Evolutionary conservation across 1,284 basidiomycete species (phyloP).

Genomic region (Laetiporus sulphureus): DNA sequence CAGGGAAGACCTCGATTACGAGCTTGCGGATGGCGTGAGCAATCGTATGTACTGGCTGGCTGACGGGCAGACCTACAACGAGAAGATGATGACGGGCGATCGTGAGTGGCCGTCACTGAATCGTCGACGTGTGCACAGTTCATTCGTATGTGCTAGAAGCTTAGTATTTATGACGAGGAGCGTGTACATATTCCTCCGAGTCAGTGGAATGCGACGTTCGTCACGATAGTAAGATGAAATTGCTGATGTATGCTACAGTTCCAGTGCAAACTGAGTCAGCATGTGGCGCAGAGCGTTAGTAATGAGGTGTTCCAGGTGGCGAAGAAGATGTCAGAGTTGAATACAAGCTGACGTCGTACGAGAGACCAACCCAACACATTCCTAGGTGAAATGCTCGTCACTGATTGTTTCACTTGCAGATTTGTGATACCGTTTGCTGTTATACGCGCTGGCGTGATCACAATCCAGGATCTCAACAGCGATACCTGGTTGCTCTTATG

Average conservation of each 20-base stretch:
- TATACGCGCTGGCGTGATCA: too few species aligned
- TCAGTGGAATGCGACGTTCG: neutral
- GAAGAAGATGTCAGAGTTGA: too few species aligned
- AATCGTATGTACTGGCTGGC: slow-evolving; percentile 57
- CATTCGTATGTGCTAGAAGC: slow-evolving; percentile 27
- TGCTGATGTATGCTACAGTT: neutral
- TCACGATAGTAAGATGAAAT: neutral
- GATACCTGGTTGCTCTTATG: too few species aligned
- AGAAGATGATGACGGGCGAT: slow-evolving; percentile 37
- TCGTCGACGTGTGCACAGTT: too few species aligned
- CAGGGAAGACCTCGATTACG: slow-evolving; percentile 62
- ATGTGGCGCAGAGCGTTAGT: neutral
- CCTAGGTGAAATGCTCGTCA: too few species aligned
- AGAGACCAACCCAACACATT: too few species aligned
- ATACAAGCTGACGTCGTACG: too few species aligned
- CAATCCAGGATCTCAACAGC: too few species aligned
- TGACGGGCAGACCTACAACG: slow-evolving; percentile 43
- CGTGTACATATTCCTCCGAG: slow-evolving; percentile 23
- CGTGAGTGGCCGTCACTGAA: slow-evolving; percentile 33
- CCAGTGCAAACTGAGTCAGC: neutral
- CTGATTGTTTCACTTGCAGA: too few species aligned
- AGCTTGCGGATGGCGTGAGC: slow-evolving; percentile 33
- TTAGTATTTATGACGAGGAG: slow-evolving; percentile 41
- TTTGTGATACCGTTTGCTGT: too few species aligned
- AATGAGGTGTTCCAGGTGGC: too few species aligned